These are phyloP conservation scores for Kwoniella sp. DNA, from an alignment of 768 basidiomycete species.

Conservation along the genomic window DNA sequence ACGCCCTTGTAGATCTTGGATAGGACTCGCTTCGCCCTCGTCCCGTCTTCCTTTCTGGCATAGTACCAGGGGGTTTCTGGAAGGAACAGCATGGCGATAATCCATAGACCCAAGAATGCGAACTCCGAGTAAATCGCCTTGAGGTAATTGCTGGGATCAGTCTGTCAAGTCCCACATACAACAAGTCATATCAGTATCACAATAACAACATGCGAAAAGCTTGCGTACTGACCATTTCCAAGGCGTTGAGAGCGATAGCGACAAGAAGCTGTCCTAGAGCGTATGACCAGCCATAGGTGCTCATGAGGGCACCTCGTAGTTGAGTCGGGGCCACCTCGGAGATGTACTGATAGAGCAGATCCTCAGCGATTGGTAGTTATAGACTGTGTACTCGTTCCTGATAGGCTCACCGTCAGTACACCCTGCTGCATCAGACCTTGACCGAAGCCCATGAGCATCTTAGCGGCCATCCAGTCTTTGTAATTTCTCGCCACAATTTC, in stretches of 20 bases:
- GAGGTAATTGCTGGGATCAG: neutral
- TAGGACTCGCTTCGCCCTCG: constrained; percentile 28
- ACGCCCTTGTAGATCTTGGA: constrained; percentile 23
- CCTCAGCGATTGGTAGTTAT: neutral
- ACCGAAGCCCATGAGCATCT: constrained; percentile 19
- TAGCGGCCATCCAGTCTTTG: constrained; percentile 26
- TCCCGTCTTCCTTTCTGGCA: constrained; percentile 28
- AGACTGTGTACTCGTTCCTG: neutral
- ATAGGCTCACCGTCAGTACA: constrained; percentile 10
- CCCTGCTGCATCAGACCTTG: constrained; percentile 19
- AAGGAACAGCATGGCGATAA: constrained; percentile 14
- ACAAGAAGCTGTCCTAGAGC: constrained; percentile 20
- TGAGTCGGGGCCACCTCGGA: constrained; percentile 28
- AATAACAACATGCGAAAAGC: neutral
- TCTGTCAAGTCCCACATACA: neutral
- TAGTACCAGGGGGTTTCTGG: constrained; percentile 34
- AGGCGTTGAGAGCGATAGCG: constrained; percentile 24
- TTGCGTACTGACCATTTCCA: constrained; percentile 13
- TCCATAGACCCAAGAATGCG: constrained; percentile 25
- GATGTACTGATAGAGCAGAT: constrained; percentile 17
- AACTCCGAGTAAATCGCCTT: constrained; percentile 20
- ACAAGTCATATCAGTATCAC: neutral
- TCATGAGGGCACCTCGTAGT: constrained; percentile 26
- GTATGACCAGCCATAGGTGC: constrained; percentile 16
- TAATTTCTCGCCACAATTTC: constrained; percentile 33